phyloP scores from a whole-genome alignment of 768 basidiomycete genomes.

The Lenzites betulinus region DNA sequence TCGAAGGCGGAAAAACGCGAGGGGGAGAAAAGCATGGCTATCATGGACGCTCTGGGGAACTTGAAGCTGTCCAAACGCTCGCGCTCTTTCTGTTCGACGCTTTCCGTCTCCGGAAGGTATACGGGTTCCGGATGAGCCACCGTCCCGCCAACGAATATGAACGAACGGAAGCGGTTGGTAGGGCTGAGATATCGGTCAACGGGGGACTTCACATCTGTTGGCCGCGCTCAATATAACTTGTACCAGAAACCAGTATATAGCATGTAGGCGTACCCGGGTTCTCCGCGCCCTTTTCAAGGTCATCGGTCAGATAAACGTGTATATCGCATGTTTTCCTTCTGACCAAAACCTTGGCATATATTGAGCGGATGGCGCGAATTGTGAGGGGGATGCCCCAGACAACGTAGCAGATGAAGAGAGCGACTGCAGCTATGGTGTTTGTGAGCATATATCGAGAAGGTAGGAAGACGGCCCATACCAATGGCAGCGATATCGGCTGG shows the following conservation, averaged over 20 bases:
- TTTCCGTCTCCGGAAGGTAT: neutral
- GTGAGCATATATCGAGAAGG: conserved; percentile 3
- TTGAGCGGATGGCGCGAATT: conserved; percentile 15
- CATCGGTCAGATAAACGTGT: neutral
- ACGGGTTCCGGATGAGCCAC: neutral
- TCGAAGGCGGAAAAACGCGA: neutral
- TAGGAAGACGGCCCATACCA: conserved; percentile 14
- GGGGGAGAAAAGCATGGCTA: neutral
- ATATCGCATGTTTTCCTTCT: neutral
- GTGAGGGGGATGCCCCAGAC: conserved; percentile 29
- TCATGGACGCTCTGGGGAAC: neutral
- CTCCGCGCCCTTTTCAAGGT: neutral
- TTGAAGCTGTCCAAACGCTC: conserved; percentile 7
- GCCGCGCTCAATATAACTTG: neutral
- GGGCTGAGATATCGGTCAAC: neutral
- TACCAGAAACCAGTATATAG: neutral
- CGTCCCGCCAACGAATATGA: neutral
- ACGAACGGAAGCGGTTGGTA: neutral
- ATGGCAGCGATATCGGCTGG: conserved; percentile 22
- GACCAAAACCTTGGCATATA: conserved; percentile 1
- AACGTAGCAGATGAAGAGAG: conserved; percentile 23
- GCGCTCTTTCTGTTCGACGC: neutral
- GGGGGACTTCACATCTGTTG: neutral
- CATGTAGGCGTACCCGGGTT: neutral
- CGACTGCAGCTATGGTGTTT: conserved; percentile 18